Percentiles rank a stretch among this genome's conserved stretches.
Evolutionary conservation across 495 filamentous ascomycete species (phyloP).

Genomic region (Tetracladium marchalianum): DNA sequence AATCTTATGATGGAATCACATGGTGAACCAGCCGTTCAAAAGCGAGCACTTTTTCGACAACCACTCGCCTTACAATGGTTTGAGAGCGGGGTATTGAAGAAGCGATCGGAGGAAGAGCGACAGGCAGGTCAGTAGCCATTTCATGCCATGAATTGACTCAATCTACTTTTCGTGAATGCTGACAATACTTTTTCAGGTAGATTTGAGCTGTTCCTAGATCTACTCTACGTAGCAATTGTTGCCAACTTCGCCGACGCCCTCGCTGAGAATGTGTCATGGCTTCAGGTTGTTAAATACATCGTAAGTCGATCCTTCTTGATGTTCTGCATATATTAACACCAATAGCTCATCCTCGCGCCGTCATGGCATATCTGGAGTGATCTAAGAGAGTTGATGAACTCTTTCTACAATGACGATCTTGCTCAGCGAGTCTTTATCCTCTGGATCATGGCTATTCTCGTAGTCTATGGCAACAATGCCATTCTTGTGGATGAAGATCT

Average conservation of each 20-base stretch:
- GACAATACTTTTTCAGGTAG: slow-evolving; percentile 20
- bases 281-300: slow-evolving; percentile 2
- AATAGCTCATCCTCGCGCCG: slow-evolving; percentile 28
- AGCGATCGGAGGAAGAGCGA: slow-evolving; percentile 27
- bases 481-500: slow-evolving; percentile 31
- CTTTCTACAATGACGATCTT: slow-evolving; percentile 39
- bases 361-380: slow-evolving; percentile 39
- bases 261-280: slow-evolving; percentile 2
- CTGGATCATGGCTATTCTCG: slow-evolving; percentile 35
- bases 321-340: background rate
- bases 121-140: slow-evolving; percentile 21
- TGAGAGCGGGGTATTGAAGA: slow-evolving; percentile 27
- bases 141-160: background rate
- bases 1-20: too few relatives aligned
- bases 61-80: slow-evolving; percentile 34
- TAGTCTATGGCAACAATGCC: slow-evolving; percentile 40
- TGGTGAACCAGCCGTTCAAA: too few relatives aligned
- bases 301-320: background rate
- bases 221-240: slow-evolving; percentile 33
- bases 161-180: too few relatives aligned
- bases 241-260: slow-evolving; percentile 5
- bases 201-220: slow-evolving; percentile 40
- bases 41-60: slow-evolving; percentile 23
- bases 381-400: slow-evolving; percentile 37
- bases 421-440: slow-evolving; percentile 34